These are phyloP conservation scores for Hypoxylon sp. DNA, from an alignment of 2,329 filamentous ascomycete genomes.

Conservation along the genomic window DNA sequence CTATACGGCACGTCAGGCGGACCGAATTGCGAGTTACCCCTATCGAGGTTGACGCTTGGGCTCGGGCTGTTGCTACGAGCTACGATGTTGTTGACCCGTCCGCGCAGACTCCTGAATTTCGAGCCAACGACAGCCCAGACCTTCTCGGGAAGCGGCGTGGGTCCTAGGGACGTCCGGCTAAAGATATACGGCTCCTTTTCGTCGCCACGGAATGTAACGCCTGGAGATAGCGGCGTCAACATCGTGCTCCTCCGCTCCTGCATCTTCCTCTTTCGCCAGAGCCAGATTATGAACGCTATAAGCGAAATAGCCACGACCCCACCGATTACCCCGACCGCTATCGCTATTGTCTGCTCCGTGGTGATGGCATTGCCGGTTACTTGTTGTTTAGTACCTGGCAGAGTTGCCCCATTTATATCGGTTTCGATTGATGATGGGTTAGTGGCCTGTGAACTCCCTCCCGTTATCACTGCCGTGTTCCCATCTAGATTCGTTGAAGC, in stretches of 20 bases:
- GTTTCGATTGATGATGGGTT: conserved; percentile 39
- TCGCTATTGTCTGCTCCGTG: conserved; percentile 58
- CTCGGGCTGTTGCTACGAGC: conserved; percentile 54
- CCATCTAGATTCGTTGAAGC: conserved; percentile 12
- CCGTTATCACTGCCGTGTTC: conserved; percentile 17
- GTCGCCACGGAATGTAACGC: conserved; percentile 46
- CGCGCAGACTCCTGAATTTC: conserved; percentile 56
- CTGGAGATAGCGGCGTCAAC: conserved; percentile 63
- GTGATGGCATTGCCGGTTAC: conserved; percentile 50
- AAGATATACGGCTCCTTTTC: conserved; percentile 58
- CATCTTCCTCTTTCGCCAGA: conserved; percentile 62
- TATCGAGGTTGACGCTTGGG: conserved; percentile 65
- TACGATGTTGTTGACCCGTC: conserved; percentile 54
- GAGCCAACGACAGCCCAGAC: conserved; percentile 59
- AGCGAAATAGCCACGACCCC: conserved; percentile 63
- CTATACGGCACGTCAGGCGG: conserved; percentile 54
- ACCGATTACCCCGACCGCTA: conserved; percentile 68
- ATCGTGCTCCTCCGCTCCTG: conserved; percentile 64
- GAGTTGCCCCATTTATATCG: conserved; percentile 37
- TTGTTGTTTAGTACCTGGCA: conserved; percentile 42
- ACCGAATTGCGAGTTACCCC: conserved; percentile 68
- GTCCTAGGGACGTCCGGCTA: conserved; percentile 64
- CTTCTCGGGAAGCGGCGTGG: conserved; percentile 62
- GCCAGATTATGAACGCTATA: conserved; percentile 66
- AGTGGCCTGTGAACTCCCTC: conserved; percentile 22